Evolutionary conservation across 345 rosid genomes (phyloP).

Genomic region (Eucalyptus decipiens): DNA sequence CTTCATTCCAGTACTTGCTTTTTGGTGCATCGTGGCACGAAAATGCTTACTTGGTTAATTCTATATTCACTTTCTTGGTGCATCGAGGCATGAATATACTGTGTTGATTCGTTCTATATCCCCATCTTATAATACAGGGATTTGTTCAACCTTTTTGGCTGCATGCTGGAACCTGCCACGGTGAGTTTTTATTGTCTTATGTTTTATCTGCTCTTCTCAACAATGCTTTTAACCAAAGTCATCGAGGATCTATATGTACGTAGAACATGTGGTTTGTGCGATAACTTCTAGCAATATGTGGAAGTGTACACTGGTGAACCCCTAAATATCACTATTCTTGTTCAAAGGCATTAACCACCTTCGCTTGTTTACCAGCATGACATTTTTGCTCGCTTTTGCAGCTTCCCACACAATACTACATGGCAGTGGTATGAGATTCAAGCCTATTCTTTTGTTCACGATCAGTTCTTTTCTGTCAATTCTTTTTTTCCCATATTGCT

Average conservation of each 20-base stretch:
- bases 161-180: conserved; percentile 80
- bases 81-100: background rate
- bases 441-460: background rate
- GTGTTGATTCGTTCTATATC: background rate
- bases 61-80: background rate
- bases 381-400: conserved; percentile 24
- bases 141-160: conserved; percentile 67
- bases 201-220: background rate
- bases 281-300: background rate
- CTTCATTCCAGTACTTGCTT: background rate
- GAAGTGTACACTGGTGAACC: background rate
- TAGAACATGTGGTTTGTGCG: background rate
- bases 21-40: background rate
- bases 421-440: conserved; percentile 46
- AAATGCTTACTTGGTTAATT: background rate
- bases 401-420: conserved; percentile 85
- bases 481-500: background rate
- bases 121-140: conserved; percentile 28
- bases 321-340: background rate
- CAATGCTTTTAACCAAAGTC: background rate
- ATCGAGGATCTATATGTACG: background rate
- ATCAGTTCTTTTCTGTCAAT: background rate
- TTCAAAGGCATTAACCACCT: background rate
- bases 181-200: conserved; percentile 20
- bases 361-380: background rate